phyloP scores from a whole-genome alignment of 169 alveolate species.

The Plasmodium malariae region DNA sequence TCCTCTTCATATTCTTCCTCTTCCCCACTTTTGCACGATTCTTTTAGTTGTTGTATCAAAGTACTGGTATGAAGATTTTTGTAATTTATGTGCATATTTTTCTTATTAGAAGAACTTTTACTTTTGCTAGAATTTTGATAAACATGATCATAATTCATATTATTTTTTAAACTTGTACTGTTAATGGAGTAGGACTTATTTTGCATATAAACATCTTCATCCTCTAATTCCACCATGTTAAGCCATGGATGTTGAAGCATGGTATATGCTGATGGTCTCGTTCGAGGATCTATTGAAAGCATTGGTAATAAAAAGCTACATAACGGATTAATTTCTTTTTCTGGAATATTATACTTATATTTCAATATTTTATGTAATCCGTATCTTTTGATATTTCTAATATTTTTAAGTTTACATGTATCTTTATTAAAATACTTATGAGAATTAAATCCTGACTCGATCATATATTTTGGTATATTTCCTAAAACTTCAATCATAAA shows the following conservation, averaged over 20 bases:
- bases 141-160: slow-evolving; percentile 2
- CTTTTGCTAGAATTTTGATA: not conserved
- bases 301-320: slow-evolving; percentile 89
- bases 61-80: not conserved
- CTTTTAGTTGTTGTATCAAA: not conserved
- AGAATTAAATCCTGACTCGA: slow-evolving; percentile 87
- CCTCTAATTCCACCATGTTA: slow-evolving; percentile 59
- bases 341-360: slow-evolving; percentile 89
- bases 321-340: slow-evolving; percentile 89
- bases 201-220: slow-evolving; percentile 27
- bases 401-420: slow-evolving; percentile 58
- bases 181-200: slow-evolving; percentile 49
- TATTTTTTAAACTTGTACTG: slow-evolving; percentile 14
- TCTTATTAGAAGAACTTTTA: slow-evolving; percentile 2
- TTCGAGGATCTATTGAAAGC: slow-evolving; percentile 91
- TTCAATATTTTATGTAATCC: slow-evolving; percentile 89
- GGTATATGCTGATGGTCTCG: slow-evolving; percentile 92
- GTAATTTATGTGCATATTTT: not conserved
- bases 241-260: slow-evolving; percentile 95
- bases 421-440: slow-evolving; percentile 55
- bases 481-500: slow-evolving; percentile 94
- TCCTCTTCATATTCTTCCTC: not conserved
- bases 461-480: slow-evolving; percentile 92
- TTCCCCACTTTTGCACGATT: not conserved
- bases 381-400: slow-evolving; percentile 81